phyloP scores from a whole-genome alignment of 345 rosid species.

The Euphorbia lathyris region DNA sequence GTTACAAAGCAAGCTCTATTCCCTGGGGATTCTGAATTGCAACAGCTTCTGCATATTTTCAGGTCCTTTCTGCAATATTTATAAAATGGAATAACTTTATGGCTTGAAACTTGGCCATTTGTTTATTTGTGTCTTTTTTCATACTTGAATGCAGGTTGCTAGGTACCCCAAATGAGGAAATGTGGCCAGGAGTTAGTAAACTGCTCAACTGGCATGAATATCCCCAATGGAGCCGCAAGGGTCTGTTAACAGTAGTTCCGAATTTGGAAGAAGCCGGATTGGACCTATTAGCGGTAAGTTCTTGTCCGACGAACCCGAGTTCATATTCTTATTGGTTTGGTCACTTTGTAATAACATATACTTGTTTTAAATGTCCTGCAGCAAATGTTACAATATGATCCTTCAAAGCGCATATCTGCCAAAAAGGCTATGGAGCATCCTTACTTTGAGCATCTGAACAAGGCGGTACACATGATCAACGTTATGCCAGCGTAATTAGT shows the following conservation, averaged over 20 bases:
- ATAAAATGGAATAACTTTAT: too few species aligned
- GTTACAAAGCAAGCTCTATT: constrained; percentile 82
- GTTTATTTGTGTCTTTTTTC: neutral
- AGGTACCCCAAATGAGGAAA: constrained; percentile 84
- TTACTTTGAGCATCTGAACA: constrained; percentile 71
- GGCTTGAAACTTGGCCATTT: neutral
- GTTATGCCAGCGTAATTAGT: neutral
- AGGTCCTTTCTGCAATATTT: constrained; percentile 33
- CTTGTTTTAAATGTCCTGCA: constrained; percentile 29
- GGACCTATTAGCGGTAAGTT: constrained; percentile 70
- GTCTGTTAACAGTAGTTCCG: constrained; percentile 59
- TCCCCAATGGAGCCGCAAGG: constrained; percentile 85
- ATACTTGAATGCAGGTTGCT: constrained; percentile 48
- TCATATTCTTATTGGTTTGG: neutral
- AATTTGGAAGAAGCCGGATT: constrained; percentile 64
- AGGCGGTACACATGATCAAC: constrained; percentile 9
- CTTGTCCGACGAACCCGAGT: neutral
- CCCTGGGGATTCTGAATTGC: constrained; percentile 93
- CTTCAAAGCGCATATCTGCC: constrained; percentile 79
- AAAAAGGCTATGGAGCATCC: constrained; percentile 97
- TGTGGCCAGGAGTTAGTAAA: constrained; percentile 93
- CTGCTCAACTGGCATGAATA: constrained; percentile 97
- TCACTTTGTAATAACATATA: neutral
- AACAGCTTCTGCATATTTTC: constrained; percentile 93
- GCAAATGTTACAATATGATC: constrained; percentile 94